Evolutionary conservation across 148 eudicot genomes (phyloP), one percentile per base, ranked within the genome.

Genomic region (Spergularia bocconei): DNA sequence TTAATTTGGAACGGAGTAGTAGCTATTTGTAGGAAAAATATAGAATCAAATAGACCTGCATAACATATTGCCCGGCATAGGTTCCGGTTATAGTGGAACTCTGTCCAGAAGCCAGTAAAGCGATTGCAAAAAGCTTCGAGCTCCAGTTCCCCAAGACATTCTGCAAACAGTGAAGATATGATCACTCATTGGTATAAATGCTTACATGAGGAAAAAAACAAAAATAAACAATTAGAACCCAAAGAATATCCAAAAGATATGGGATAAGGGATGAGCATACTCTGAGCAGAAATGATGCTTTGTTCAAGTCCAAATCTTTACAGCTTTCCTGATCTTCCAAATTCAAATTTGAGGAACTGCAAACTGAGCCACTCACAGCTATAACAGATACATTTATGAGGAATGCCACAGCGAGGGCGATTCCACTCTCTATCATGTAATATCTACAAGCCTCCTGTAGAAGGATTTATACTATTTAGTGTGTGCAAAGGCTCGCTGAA

Each of bases 11-110:
- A 23, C 25, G 25, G 25, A 23, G 25, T 23, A 51, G 4, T 60
- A 53, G 36, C 29, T 12, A 69, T 36, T 5, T 16, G 61, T 7
- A 69, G 23, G 8, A 72, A 3, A 67, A 20, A 59, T 29, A 25
- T 13, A 62, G 55, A 33, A n/a, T 60, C 15, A n/a, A n/a, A 69
- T 14, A 51, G 69, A 92, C 99, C 98, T 96, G 99, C 99, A 96
- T 96, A 67, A 96, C 94, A 82, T 90, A 96, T 84, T 96, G 99
- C 48, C 99, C 99, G 21, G 99, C 99, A 82, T 96, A 96, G 4
- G 99, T 96, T 74, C 99, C 99, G 4, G 99, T 96, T 79, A 96
- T 96, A 52, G 99, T 96, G 71, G 99, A 96, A 84, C 99, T 96
- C 85, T 96, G 99, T 17, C 99, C 99, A 16, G 99, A 96, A 52